phyloP scores from a whole-genome alignment of 2,329 filamentous ascomycete genomes.

The Mycogone perniciosa region DNA sequence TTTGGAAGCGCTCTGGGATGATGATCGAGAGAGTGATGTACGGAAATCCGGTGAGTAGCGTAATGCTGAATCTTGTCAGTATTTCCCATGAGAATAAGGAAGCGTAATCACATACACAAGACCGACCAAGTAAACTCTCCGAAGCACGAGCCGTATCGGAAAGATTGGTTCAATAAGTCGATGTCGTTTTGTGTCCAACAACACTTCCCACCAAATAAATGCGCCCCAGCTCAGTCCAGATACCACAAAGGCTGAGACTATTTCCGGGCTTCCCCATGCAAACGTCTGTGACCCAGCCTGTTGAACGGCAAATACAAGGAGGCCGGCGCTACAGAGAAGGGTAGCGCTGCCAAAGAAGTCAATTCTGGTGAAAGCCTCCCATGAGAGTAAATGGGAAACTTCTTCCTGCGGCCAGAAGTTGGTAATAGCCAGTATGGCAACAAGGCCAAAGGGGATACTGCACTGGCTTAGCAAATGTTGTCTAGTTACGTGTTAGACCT shows the following conservation, averaged over 20 bases:
- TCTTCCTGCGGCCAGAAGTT: slow-evolving; percentile 39
- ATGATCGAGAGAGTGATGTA: slow-evolving; percentile 54
- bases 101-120: slow-evolving; percentile 36
- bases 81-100: background rate
- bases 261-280: slow-evolving; percentile 45
- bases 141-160: slow-evolving; percentile 41
- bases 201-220: slow-evolving; percentile 47
- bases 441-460: slow-evolving; percentile 44
- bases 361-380: slow-evolving; percentile 39
- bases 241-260: slow-evolving; percentile 42
- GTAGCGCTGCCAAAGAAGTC: slow-evolving; percentile 48
- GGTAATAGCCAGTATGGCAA: slow-evolving; percentile 42
- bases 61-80: slow-evolving; percentile 37
- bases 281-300: slow-evolving; percentile 48
- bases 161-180: slow-evolving; percentile 48
- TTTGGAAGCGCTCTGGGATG: slow-evolving; percentile 55
- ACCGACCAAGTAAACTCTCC: slow-evolving; percentile 45
- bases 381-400: slow-evolving; percentile 31
- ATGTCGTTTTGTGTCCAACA: slow-evolving; percentile 32
- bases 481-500: background rate
- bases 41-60: slow-evolving; percentile 50
- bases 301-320: slow-evolving; percentile 51
- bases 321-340: slow-evolving; percentile 45
- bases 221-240: slow-evolving; percentile 41
- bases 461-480: slow-evolving; percentile 10